Conservation (phyloP, 2,329 filamentous ascomycete genomes). For the Trichophyton benhamiae region DNA sequence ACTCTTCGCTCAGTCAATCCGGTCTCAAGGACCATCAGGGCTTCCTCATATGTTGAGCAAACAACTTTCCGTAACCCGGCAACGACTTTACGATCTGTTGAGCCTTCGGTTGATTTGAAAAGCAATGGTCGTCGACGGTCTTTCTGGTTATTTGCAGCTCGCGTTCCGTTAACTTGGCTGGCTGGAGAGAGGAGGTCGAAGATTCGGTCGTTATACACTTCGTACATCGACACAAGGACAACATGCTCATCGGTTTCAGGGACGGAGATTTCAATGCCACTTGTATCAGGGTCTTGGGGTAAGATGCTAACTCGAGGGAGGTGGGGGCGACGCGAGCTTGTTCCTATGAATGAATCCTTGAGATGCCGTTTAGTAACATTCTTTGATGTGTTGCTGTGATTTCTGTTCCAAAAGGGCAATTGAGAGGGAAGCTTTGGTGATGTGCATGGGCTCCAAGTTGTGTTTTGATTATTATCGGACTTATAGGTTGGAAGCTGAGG, state of each 20-base stretch:
- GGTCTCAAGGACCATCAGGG: conserved; percentile 78
- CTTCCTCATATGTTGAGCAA: conserved; percentile 69
- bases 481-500: background rate
- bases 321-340: conserved; percentile 44
- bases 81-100: conserved; percentile 85
- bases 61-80: conserved; percentile 83
- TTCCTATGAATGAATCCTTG: conserved; percentile 47
- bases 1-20: conserved; percentile 78
- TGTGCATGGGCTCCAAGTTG: background rate
- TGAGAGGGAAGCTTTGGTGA: conserved; percentile 13
- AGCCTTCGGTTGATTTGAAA: conserved; percentile 84
- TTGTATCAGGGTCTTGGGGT: conserved; percentile 63
- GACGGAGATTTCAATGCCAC: conserved; percentile 52
- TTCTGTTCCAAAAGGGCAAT: conserved; percentile 20
- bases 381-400: conserved; percentile 10
- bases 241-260: conserved; percentile 67
- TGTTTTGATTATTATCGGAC: background rate
- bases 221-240: conserved; percentile 92
- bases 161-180: conserved; percentile 27
- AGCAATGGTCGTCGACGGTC: conserved; percentile 70
- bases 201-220: conserved; percentile 97
- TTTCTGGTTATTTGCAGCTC: conserved; percentile 36
- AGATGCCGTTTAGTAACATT: conserved; percentile 26
- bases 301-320: conserved; percentile 58
- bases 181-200: conserved; percentile 68